Conservation (phyloP, 2,329 filamentous ascomycete genomes). For the Pyrenophora teres region DNA sequence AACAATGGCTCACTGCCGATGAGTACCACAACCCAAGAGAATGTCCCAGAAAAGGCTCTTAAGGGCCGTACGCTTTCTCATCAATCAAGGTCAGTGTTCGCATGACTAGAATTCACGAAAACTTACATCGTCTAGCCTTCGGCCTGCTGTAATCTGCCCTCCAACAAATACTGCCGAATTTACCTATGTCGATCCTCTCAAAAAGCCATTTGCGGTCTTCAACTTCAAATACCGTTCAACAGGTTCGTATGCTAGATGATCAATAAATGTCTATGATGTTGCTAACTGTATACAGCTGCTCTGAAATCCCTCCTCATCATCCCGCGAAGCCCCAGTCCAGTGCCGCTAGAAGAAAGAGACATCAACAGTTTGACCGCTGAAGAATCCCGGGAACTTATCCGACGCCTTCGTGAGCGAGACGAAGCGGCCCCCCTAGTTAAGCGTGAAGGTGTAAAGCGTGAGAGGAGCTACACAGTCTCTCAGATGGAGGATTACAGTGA, state of each 20-base stretch:
- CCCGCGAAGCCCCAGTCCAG: constrained; percentile 32
- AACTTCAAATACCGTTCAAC: constrained; percentile 29
- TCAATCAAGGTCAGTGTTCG: neutral
- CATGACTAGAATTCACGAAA: no score
- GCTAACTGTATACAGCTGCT: constrained; percentile 11
- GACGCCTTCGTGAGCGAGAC: constrained; percentile 13
- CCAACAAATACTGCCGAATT: no score
- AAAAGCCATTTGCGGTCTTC: constrained; percentile 18
- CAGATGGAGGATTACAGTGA: constrained; percentile 6
- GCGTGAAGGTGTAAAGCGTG: constrained; percentile 15
- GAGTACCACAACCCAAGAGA: no score
- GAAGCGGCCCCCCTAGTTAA: constrained; percentile 6
- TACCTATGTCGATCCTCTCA: neutral
- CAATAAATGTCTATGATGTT: no score
- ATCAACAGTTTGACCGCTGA: constrained; percentile 15
- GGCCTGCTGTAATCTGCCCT: no score
- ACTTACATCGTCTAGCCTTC: no score
- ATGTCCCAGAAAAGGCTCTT: no score
- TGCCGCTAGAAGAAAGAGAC: constrained; percentile 22
- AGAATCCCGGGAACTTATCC: constrained; percentile 26
- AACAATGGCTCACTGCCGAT: no score
- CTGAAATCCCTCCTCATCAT: constrained; percentile 43
- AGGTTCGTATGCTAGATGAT: constrained; percentile 5
- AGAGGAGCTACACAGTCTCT: constrained; percentile 1
- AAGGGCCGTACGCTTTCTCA: neutral